These are phyloP conservation scores for Isatis tinctoria DNA, from an alignment of 345 rosid genomes.

Conservation along the genomic window DNA sequence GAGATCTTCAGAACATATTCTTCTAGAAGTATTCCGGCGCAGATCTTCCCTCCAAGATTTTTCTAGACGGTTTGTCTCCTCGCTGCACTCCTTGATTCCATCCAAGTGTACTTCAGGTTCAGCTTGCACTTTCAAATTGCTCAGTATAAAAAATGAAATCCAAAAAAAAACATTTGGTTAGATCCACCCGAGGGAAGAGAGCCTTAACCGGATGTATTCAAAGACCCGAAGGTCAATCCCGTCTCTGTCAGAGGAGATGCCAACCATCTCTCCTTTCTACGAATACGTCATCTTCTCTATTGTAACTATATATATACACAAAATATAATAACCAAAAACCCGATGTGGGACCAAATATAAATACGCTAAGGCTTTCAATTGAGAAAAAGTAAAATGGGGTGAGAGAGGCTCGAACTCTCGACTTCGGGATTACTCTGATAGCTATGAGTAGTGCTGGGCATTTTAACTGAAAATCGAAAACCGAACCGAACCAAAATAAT, in stretches of 20 bases:
- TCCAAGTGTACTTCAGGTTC: too few relatives aligned
- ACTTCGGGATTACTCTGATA: conserved; percentile 73
- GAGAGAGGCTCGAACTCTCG: conserved; percentile 94
- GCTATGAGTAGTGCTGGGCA: too few relatives aligned
- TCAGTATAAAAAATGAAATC: too few relatives aligned
- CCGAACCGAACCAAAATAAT: too few relatives aligned
- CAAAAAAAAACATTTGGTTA: conserved; percentile 34
- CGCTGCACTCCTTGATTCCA: too few relatives aligned
- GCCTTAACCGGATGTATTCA: conserved; percentile 45
- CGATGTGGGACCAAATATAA: conserved; percentile 36
- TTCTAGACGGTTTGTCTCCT: too few relatives aligned
- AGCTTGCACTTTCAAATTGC: too few relatives aligned
- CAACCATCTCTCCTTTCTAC: conserved; percentile 67
- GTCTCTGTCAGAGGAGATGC: conserved; percentile 75
- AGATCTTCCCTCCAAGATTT: too few relatives aligned
- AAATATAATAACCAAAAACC: fast-evolving
- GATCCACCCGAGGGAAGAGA: conserved; percentile 33
- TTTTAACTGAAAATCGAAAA: too few relatives aligned
- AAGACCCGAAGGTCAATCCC: conserved; percentile 39
- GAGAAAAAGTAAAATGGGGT: conserved; percentile 34
- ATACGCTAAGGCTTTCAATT: too few relatives aligned
- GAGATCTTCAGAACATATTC: too few relatives aligned
- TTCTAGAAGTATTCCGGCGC: too few relatives aligned
- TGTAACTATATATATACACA: not conserved
- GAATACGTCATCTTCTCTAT: fast-evolving